These are phyloP conservation scores for Gastrodia elata DNA, from an alignment of 106 monocot species.

Conservation along the genomic window DNA sequence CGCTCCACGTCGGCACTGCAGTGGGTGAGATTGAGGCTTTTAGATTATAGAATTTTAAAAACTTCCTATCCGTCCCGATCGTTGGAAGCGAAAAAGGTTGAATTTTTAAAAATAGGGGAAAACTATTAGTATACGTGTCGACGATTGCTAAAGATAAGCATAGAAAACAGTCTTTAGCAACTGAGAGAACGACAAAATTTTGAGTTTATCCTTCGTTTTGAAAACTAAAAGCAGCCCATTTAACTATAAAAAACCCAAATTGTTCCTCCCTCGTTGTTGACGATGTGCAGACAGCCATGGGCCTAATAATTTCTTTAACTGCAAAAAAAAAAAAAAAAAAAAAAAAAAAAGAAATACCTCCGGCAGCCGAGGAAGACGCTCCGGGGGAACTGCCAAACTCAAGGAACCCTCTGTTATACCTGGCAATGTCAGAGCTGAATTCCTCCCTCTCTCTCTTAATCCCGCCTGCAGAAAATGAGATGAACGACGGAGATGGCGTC, in stretches of 20 bases:
- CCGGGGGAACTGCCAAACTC: constrained; percentile 6
- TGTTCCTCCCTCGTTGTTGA: too few relatives aligned
- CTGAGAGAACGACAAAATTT: neutral
- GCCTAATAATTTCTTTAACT: neutral
- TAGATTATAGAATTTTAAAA: neutral
- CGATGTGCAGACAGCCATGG: too few relatives aligned
- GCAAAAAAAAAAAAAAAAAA: neutral
- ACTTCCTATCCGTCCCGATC: neutral
- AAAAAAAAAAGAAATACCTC: constrained; percentile 1
- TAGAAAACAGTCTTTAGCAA: neutral
- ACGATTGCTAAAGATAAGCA: neutral
- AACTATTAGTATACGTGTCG: neutral
- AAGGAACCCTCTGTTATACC: constrained; percentile 18
- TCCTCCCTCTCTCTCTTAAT: constrained; percentile 30
- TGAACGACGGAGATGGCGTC: neutral
- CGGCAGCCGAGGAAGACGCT: neutral
- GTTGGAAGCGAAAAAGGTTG: neutral
- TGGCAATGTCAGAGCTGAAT: neutral
- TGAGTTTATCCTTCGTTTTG: neutral
- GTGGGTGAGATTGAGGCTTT: neutral
- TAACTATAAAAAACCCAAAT: too few relatives aligned
- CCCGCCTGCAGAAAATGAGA: constrained; percentile 5
- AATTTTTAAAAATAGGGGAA: neutral
- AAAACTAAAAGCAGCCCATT: neutral
- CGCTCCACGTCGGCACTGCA: neutral